Conservation (phyloP, 2,329 filamentous ascomycete species). For the Penicillium sp. region DNA sequence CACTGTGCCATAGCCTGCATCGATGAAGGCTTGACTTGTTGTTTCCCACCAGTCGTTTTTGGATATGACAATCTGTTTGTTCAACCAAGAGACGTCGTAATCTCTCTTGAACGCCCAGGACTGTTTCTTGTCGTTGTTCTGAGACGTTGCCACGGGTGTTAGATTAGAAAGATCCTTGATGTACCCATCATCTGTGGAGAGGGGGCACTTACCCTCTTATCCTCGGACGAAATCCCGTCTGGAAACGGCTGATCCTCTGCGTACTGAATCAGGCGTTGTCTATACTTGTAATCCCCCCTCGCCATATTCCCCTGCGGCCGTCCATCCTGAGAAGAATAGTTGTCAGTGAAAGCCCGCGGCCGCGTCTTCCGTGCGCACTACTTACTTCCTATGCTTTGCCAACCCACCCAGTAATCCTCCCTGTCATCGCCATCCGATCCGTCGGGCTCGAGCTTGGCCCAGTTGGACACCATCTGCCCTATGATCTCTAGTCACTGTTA, state of each 20-base stretch:
- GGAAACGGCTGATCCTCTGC: not conserved
- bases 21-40: not conserved
- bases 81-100: not conserved
- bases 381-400: too few species aligned
- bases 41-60: not conserved
- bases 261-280: not conserved
- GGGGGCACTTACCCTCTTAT: not conserved
- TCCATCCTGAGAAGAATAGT: not conserved
- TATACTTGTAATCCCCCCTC: not conserved
- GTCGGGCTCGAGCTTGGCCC: conserved; percentile 6
- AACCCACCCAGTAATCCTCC: not conserved
- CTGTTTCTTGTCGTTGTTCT: not conserved
- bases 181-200: too few species aligned
- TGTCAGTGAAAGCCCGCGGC: too few species aligned
- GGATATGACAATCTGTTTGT: not conserved
- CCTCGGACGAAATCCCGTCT: not conserved
- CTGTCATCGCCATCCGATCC: not conserved
- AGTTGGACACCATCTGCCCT: conserved; percentile 2
- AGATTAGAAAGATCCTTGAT: too few species aligned
- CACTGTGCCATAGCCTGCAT: not conserved
- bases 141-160: not conserved
- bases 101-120: conserved; percentile 8
- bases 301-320: not conserved
- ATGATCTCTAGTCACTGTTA: not conserved
- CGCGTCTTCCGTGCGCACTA: too few species aligned